Base-by-base conservation (phyloP, 2,329 filamentous ascomycete genomes). In the Cladophialophora exuberans region DNA sequence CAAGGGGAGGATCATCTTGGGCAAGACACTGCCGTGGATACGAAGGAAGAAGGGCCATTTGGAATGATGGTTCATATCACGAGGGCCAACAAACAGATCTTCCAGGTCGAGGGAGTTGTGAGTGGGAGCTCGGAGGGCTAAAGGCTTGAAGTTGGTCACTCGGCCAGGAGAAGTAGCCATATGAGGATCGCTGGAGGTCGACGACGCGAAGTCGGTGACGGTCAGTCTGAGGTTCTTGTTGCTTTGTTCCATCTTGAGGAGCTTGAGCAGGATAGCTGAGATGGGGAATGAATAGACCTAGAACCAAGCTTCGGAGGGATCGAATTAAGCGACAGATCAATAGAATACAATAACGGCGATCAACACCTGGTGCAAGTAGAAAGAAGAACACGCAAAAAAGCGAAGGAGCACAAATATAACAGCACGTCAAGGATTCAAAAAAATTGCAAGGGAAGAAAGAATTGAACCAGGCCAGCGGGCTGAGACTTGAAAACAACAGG, bases 31-130 rank as follows among this genome's bases (percentile, higher is more conserved):
- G 64, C 88, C 88, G 69, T 90, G 87, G 73, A 92, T 79, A 55
- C 87, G 86, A 69, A 92, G 73, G 68, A 90, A 87, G 60, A 84
- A 81, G 15, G 88, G 88, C 79, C 87, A 86, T 77, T 89, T 90
- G 17, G 87, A 90, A 70, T 91, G 87, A 65, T 83, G 83, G 54
- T 83, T 78, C 61, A 89, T 81, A 68, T 90, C 84, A 57, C 86
- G 81, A 45, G 88, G 88, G 15, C 67, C 73, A 25, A 55, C 80
- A 66, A 86, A 86, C 69, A 86, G 85, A 60, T 85, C 82, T 56
- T 84, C 82, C 43, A 85, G 61, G 28, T 83, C 79, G 57, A 79
- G 69, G 11, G 66, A 69, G 28, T 69, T 57, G 28, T 54, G 59
- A 15, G 59, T 63, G 2, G 38, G 52, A 4, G 23, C 47, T 54